phyloP scores from a whole-genome alignment of 768 basidiomycete species.

The Leccinum boreale region DNA sequence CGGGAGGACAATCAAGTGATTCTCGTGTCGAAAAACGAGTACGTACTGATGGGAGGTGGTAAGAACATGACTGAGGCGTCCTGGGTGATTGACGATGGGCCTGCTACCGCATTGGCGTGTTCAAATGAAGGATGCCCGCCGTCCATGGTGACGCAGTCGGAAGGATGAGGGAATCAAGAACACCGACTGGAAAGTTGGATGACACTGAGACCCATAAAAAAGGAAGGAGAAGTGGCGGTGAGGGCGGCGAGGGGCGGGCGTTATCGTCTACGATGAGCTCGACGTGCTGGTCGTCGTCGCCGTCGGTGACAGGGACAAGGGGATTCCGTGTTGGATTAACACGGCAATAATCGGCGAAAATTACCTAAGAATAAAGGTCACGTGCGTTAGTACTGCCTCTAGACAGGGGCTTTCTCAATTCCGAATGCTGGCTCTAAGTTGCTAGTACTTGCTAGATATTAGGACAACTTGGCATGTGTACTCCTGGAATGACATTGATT shows the following conservation, averaged over 20 bases:
- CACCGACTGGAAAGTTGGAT: slow-evolving; percentile 12
- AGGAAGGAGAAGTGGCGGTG: not conserved
- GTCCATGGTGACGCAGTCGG: slow-evolving; percentile 28
- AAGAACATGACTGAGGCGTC: slow-evolving; percentile 24
- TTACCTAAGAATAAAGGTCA: slow-evolving; percentile 30
- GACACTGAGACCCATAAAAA: slow-evolving; percentile 18
- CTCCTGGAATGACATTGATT: not conserved
- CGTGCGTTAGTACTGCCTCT: slow-evolving; percentile 21
- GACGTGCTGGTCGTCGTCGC: slow-evolving; percentile 27
- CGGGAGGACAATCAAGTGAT: slow-evolving; percentile 18
- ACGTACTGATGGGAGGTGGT: slow-evolving; percentile 33
- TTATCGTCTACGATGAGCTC: slow-evolving; percentile 31
- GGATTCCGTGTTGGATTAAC: slow-evolving; percentile 32
- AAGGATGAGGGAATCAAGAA: slow-evolving; percentile 24
- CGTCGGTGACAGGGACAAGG: slow-evolving; percentile 37
- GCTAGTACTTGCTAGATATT: not conserved
- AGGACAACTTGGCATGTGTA: not conserved
- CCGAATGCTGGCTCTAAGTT: not conserved
- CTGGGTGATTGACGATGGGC: slow-evolving; percentile 46
- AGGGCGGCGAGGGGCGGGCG: slow-evolving; percentile 10
- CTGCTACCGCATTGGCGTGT: slow-evolving; percentile 56
- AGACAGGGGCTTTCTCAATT: not conserved
- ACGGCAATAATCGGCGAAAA: slow-evolving; percentile 25
- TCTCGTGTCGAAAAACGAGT: not conserved
- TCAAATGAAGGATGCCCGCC: slow-evolving; percentile 24